Evolutionary conservation across 1,139 yeast genomes (phyloP).

Genomic region (Debaryomyces robertsiae): DNA sequence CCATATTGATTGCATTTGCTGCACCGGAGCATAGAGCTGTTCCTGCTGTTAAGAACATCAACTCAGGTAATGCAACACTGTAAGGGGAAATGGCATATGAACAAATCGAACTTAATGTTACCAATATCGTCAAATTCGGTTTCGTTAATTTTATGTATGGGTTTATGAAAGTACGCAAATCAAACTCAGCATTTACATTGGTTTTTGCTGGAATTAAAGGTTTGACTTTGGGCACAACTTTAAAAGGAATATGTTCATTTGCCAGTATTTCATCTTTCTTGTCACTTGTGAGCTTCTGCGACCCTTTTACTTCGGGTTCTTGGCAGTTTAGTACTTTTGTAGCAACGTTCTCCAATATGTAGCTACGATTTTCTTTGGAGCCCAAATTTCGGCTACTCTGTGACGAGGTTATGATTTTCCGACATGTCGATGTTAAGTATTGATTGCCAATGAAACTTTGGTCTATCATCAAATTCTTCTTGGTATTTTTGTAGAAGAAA

Average conservation of each 20-base stretch:
- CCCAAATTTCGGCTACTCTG: not conserved
- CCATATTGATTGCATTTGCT: slow-evolving; percentile 97
- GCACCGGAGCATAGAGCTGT: slow-evolving; percentile 88
- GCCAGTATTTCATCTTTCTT: not conserved
- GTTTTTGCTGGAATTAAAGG: not conserved
- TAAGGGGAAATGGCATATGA: slow-evolving; percentile 91
- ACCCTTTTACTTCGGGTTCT: slow-evolving; percentile 34
- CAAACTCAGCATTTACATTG: not conserved
- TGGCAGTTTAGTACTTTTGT: slow-evolving; percentile 43
- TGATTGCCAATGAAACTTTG: slow-evolving; percentile 43
- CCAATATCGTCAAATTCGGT: slow-evolving; percentile 85
- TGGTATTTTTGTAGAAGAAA: slow-evolving; percentile 44
- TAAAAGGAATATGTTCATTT: slow-evolving; percentile 55
- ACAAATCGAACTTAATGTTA: slow-evolving; percentile 88
- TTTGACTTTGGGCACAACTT: slow-evolving; percentile 45
- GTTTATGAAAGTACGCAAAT: slow-evolving; percentile 28
- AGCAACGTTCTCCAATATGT: slow-evolving; percentile 32
- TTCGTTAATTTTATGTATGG: slow-evolving; percentile 82
- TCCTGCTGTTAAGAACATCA: slow-evolving; percentile 76
- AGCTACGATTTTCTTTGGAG: slow-evolving; percentile 8
- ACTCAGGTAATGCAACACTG: slow-evolving; percentile 68
- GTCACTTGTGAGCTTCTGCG: slow-evolving; percentile 21
- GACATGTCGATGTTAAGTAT: slow-evolving; percentile 17
- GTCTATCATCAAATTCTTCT: slow-evolving; percentile 29
- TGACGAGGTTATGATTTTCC: not conserved